phyloP scores from a whole-genome alignment of 768 basidiomycete genomes.

The Pisolithus tinctorius region DNA sequence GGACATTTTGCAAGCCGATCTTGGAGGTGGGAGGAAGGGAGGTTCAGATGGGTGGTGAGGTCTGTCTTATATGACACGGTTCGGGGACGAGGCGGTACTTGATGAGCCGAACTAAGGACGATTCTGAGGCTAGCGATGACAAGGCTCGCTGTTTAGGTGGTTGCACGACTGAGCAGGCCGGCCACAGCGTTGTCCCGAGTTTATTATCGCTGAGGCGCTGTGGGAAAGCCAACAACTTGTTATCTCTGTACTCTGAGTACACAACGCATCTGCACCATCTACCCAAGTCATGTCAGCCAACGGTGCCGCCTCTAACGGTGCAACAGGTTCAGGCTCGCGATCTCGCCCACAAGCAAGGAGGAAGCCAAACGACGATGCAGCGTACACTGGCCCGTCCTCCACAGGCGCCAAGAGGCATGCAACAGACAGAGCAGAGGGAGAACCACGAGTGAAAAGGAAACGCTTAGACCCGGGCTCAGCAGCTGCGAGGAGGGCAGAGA shows the following conservation, averaged over 20 bases:
- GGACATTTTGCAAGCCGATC: slow-evolving; percentile 55
- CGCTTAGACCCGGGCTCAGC: slow-evolving; percentile 42
- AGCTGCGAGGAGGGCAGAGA: slow-evolving; percentile 28
- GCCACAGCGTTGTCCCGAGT: no score
- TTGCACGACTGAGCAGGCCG: no score
- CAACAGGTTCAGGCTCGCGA: slow-evolving; percentile 41
- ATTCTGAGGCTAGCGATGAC: slow-evolving; percentile 1
- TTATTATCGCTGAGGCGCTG: background rate
- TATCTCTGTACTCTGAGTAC: background rate
- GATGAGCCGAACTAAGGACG: slow-evolving; percentile 12
- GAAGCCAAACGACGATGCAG: slow-evolving; percentile 61
- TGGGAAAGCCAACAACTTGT: background rate
- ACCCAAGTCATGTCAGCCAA: slow-evolving; percentile 16
- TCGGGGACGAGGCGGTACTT: slow-evolving; percentile 16
- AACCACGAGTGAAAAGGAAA: slow-evolving; percentile 69
- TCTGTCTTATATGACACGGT: slow-evolving; percentile 15
- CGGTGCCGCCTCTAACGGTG: slow-evolving; percentile 14
- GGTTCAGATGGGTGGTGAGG: slow-evolving; percentile 1
- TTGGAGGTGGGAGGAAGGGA: background rate
- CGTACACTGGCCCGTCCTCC: slow-evolving; percentile 56
- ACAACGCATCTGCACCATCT: background rate
- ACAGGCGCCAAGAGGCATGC: slow-evolving; percentile 64
- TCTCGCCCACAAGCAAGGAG: slow-evolving; percentile 59
- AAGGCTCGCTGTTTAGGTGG: background rate
- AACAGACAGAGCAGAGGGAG: slow-evolving; percentile 62